Evolutionary conservation across 768 basidiomycete genomes (phyloP), one percentile per base, ranked within the genome.

Genomic region (Rhizopogon vesiculosus): DNA sequence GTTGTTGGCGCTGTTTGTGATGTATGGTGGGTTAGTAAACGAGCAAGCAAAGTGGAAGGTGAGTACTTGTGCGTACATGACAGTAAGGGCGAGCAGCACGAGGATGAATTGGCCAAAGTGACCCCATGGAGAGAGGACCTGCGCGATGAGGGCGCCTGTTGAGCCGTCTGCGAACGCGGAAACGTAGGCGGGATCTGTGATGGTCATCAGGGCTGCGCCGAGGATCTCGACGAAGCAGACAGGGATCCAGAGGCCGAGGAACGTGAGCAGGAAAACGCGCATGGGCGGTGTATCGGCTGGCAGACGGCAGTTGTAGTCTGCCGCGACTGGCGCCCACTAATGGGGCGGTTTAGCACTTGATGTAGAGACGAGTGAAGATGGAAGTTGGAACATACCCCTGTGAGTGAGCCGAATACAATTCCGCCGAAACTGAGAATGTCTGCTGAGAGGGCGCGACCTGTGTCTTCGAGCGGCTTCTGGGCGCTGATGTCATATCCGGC

Each of bases 231-330:
- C 69, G 59, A 80, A 80, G 40, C 64, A 62, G 28, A 74, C 71
- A 0, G 81, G 81, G 35, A 82, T 74, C 66, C 71, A 78, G 6
- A 82, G 58, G 1, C 81, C 81, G 40, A 76, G 75, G 64, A 77
- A 80, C 0, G 82, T 82, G 46, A 82, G 57, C 12, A 71, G 35
- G 66, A 83, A 83, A 15, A 82, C 71, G 31, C 74, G 74, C 52
- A 65, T 64, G 19, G 74, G 63, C 9, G 72, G 69, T 3, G 76
- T 79, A 53, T 77, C 61, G 2, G 59, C 74, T 0, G 81, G 81
- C 0, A 83, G 66, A 19, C 76, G 71, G 59, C 76, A 77, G 59
- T 81, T 81, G 62, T 79, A 83, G 62, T 83, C 81, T 7, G 81
- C 81, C 2, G 80, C 81, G 1, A 82, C 61, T 2, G 78, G 75